phyloP scores from a whole-genome alignment of 2,329 filamentous ascomycete species.

The Aspergillus fumigatus region DNA sequence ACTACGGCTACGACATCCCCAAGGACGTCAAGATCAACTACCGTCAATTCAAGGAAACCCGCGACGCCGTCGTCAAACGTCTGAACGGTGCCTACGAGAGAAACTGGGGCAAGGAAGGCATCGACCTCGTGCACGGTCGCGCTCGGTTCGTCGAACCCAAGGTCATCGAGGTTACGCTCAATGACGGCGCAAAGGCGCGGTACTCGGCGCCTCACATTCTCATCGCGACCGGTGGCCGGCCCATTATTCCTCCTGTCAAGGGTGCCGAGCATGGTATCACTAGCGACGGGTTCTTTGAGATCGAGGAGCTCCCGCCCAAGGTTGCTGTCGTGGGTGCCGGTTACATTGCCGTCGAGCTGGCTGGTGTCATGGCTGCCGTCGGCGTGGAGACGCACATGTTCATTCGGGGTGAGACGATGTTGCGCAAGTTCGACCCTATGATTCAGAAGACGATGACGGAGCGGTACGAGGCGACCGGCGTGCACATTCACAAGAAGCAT shows the following conservation, averaged over 20 bases:
- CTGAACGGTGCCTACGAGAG: constrained; percentile 47
- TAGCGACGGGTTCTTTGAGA: constrained; percentile 49
- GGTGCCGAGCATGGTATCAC: constrained; percentile 49
- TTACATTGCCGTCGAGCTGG: constrained; percentile 50
- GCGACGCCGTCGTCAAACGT: constrained; percentile 42
- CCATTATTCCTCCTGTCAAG: constrained; percentile 40
- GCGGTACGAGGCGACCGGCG: constrained; percentile 46
- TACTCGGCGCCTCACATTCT: constrained; percentile 46
- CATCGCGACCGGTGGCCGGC: constrained; percentile 47
- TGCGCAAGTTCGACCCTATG: constrained; percentile 51
- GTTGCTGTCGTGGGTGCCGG: constrained; percentile 49
- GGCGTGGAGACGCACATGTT: constrained; percentile 50
- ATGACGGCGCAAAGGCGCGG: constrained; percentile 38
- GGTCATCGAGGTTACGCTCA: constrained; percentile 41
- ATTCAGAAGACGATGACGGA: constrained; percentile 49
- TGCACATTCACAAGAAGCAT: constrained; percentile 46
- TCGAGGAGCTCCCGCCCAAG: constrained; percentile 48
- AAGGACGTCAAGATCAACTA: constrained; percentile 42
- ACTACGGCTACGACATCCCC: constrained; percentile 48
- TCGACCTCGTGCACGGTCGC: constrained; percentile 47
- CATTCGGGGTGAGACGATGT: constrained; percentile 45
- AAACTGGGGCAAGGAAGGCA: constrained; percentile 48
- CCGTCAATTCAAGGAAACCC: constrained; percentile 44
- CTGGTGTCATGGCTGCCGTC: constrained; percentile 47
- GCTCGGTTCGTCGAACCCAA: constrained; percentile 44